Evolutionary conservation across 2,329 filamentous ascomycete species (phyloP), one percentile per base, ranked within the genome.

Genomic region (Sclerotinia minor): DNA sequence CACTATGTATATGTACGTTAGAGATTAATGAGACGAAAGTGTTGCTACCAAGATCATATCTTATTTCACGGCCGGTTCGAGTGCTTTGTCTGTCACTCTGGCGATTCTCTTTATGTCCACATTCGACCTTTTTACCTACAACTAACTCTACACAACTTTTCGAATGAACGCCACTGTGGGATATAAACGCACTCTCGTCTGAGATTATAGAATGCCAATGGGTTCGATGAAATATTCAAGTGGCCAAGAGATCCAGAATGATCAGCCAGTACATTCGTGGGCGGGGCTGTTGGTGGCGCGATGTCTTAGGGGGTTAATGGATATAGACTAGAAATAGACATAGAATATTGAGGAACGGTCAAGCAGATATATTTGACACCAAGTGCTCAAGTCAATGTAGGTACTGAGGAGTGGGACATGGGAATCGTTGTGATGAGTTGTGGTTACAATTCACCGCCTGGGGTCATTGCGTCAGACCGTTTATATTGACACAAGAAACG

Each of bases 371-470:
- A 50, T n/a, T 15, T 26, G 6, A 50, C 26, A 45, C 45, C 35
- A 61, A 44, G 21, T 19, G 49, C 15, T 15, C 21, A 35, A 61
- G 32, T 13, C 4, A 19, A 24, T 15, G 24, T 26, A 35, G n/a
- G 24, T 26, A 35, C 15, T 26, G 7, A 50, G 35, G 45, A 19
- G 11, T 24, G n/a, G 13, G 13, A n/a, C 7, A 50, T 1, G 21
- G 29, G 15, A 35, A 3, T 47, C 11, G 26, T 4, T 61, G 45
- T 15, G 3, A 13, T 38, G 29, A 47, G 29, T 29, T 49, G 44
- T 15, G n/a, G 58, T 38, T 61, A 24, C 21, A 49, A 35, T 61
- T 61, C 44, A 50, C 29, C 45, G 45, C 29, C 32, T 61, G 29
- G 44, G 58, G 26, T 38, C 44, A 24, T 61, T 47, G 58, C 45